Percentiles rank a stretch among this genome's conserved stretches.
Conservation (phyloP, 495 filamentous ascomycete species). For the Aspergillus sclerotioniger region DNA sequence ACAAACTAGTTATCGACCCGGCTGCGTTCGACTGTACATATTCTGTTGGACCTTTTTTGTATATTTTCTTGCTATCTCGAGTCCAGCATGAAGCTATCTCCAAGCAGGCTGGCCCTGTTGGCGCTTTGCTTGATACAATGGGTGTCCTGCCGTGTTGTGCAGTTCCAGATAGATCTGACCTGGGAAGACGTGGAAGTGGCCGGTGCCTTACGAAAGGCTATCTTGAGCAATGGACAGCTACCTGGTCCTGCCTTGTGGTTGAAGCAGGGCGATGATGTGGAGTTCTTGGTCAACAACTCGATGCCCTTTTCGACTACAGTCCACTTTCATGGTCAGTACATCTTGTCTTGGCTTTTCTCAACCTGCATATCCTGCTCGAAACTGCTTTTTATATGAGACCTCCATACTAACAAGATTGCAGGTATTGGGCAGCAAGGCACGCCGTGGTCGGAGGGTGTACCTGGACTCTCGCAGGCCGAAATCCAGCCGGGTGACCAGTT, state of each 20-base stretch:
- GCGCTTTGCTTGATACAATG: constrained; percentile 13
- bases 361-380: not conserved
- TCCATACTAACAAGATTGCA: constrained; percentile 11
- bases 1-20: not conserved
- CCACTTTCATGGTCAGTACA: constrained; percentile 49
- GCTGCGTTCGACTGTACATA: not conserved
- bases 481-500: constrained; percentile 47
- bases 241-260: constrained; percentile 57
- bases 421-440: constrained; percentile 40
- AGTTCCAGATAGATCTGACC: constrained; percentile 33
- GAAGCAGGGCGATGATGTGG: constrained; percentile 60
- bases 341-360: not conserved
- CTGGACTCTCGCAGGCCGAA: constrained; percentile 45
- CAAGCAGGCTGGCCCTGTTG: constrained; percentile 8
- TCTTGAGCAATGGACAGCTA: constrained; percentile 60
- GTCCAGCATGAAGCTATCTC: constrained; percentile 3
- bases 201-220: constrained; percentile 41
- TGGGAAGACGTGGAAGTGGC: constrained; percentile 31
- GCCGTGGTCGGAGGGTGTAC: constrained; percentile 56
- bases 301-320: constrained; percentile 52
- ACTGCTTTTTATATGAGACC: not conserved
- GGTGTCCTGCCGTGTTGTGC: constrained; percentile 17
- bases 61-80: not conserved
- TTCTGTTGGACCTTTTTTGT: not conserved
- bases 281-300: constrained; percentile 57